Evolutionary conservation across 176 grass and related monocot genomes (phyloP).

Genomic region (Cenchrus purpureus): DNA sequence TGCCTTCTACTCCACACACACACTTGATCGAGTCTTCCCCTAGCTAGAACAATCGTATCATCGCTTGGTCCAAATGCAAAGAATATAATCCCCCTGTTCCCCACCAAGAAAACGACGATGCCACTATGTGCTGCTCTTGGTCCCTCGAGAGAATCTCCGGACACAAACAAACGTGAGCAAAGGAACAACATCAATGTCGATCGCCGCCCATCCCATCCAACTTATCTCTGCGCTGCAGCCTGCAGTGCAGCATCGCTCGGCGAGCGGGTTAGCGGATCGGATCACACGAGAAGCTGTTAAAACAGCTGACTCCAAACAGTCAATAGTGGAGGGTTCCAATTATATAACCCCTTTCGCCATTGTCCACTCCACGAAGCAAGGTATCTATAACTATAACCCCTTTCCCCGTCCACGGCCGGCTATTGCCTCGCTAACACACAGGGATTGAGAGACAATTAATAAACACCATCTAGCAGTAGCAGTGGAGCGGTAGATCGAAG

Average conservation of each 20-base stretch:
- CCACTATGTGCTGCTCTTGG: not conserved
- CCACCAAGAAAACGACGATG: not conserved
- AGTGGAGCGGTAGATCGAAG: not conserved
- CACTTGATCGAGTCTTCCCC: not conserved
- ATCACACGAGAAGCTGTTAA: not conserved
- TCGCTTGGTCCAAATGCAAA: too few species aligned
- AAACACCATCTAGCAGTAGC: not conserved
- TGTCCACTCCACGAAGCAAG: not conserved
- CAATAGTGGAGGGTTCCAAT: not conserved
- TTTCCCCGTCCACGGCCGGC: not conserved
- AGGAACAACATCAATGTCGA: not conserved
- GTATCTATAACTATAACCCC: too few species aligned
- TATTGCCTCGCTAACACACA: not conserved
- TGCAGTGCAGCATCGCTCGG: not conserved
- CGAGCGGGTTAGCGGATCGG: not conserved
- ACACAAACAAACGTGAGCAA: conserved; percentile 4
- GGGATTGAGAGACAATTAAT: not conserved
- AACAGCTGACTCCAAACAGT: not conserved
- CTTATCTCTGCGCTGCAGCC: not conserved
- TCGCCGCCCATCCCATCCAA: not conserved
- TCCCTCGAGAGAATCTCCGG: not conserved
- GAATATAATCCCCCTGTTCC: too few species aligned
- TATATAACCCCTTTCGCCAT: not conserved
- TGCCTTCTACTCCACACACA: not conserved
- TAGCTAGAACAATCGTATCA: not conserved